These are phyloP conservation scores for Phragmites australis DNA, from an alignment of 176 grass and related monocot species.

Conservation along the genomic window DNA sequence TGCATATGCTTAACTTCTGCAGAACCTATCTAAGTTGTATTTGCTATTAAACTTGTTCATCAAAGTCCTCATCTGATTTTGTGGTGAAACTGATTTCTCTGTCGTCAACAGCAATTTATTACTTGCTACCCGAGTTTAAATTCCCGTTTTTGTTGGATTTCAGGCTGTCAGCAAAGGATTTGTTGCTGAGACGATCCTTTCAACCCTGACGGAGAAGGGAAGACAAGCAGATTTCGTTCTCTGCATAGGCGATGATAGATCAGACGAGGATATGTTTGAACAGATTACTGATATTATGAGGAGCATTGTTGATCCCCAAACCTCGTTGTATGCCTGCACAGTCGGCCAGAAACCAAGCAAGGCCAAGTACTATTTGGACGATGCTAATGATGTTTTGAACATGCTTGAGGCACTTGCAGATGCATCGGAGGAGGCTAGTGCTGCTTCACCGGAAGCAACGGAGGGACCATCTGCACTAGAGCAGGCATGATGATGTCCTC, in stretches of 20 bases:
- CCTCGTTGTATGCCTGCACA: slow-evolving; percentile 60
- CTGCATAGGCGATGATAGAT: slow-evolving; percentile 67
- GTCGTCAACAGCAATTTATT: background rate
- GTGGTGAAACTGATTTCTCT: background rate
- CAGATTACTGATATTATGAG: slow-evolving; percentile 49
- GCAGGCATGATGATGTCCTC: slow-evolving; percentile 31
- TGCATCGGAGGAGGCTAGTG: slow-evolving; percentile 31
- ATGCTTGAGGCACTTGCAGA: slow-evolving; percentile 69
- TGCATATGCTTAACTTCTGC: background rate
- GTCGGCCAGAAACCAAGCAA: slow-evolving; percentile 78
- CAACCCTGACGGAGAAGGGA: slow-evolving; percentile 48
- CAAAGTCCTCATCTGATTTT: background rate
- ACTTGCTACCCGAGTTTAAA: slow-evolving; percentile 18
- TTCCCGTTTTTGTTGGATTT: slow-evolving; percentile 17
- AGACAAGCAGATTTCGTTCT: slow-evolving; percentile 63
- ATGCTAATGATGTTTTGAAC: slow-evolving; percentile 56
- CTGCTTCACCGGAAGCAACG: slow-evolving; percentile 22
- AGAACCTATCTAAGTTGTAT: background rate
- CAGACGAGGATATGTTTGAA: slow-evolving; percentile 80
- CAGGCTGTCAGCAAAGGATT: slow-evolving; percentile 72
- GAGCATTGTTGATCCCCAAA: slow-evolving; percentile 47
- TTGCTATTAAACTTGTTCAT: background rate
- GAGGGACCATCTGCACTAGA: slow-evolving; percentile 14
- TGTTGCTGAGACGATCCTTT: slow-evolving; percentile 66
- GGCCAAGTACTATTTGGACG: slow-evolving; percentile 70